A percentile compares a stretch with the other conserved stretches of the same genome.
phyloP scores from a whole-genome alignment of 495 filamentous ascomycete species.

The Baudoinia panamericana region DNA sequence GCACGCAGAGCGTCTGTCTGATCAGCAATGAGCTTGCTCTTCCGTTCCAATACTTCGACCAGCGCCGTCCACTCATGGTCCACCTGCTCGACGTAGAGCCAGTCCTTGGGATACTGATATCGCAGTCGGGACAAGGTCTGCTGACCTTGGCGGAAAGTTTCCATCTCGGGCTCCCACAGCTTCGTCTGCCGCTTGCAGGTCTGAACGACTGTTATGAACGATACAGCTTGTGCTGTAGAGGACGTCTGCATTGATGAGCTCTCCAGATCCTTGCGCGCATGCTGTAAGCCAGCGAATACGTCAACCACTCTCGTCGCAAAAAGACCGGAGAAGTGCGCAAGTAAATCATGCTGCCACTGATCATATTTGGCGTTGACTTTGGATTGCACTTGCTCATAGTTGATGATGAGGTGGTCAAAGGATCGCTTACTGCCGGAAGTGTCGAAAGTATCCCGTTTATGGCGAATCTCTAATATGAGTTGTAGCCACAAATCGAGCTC shows the following conservation, averaged over 20 bases:
- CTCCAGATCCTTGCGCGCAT: constrained; percentile 76
- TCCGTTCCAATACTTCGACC: constrained; percentile 75
- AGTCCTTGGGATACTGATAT: constrained; percentile 84
- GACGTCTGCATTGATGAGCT: constrained; percentile 79
- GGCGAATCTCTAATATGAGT: constrained; percentile 85
- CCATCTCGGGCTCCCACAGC: constrained; percentile 87
- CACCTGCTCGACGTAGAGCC: constrained; percentile 87
- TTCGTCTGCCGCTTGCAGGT: constrained; percentile 86
- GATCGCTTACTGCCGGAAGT: constrained; percentile 80
- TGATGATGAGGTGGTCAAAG: constrained; percentile 86
- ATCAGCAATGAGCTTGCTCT: constrained; percentile 86
- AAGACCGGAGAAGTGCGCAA: constrained; percentile 77
- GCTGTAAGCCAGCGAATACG: constrained; percentile 74
- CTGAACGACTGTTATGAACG: constrained; percentile 96
- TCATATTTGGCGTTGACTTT: constrained; percentile 98
- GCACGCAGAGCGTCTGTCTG: constrained; percentile 88
- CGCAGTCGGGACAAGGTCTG: constrained; percentile 77
- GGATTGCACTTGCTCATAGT: constrained; percentile 95
- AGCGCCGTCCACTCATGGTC: constrained; percentile 85
- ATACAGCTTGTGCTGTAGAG: constrained; percentile 88
- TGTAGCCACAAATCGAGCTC: constrained; percentile 87
- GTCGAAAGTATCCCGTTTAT: constrained; percentile 85
- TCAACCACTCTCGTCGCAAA: constrained; percentile 85
- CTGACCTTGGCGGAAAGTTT: constrained; percentile 88
- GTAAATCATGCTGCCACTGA: constrained; percentile 97